Evolutionary conservation across 306 rosid species (phyloP), one percentile per base, ranked within the genome.

Genomic region (Crotalaria pallida): DNA sequence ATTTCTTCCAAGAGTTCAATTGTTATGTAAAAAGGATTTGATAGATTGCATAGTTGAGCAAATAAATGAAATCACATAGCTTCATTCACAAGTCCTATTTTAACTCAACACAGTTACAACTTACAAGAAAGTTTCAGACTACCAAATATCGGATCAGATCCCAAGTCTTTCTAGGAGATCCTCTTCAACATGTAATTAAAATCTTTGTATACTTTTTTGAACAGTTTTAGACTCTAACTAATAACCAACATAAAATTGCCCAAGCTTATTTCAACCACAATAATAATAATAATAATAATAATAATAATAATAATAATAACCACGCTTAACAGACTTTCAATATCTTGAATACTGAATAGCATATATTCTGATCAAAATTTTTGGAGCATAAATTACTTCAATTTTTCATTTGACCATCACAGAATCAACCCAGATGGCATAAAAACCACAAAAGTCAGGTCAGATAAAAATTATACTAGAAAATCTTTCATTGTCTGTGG

Each of bases 361-460:
- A n/a, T 55, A 55, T 45, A 55, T 63, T 52, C 47, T 72, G 34
- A 65, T 36, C 21, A 26, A 23, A 63, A 15, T 41, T 36, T 11
- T 62, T 48, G 47, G 52, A 56, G 73, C 5, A 63, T 19, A 61
- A 22, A 60, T 31, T 26, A 10, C 40, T 33, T 71, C 47, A 62
- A n/a, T 2, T 78, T 48, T 27, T 50, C 51, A 51, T 57, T 70
- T 65, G 67, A 75, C 58, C 50, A 70, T 43, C 43, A 40, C 34
- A 57, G 60, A 73, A 34, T 48, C 62, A 82, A 62, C 45, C 71
- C 33, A 34, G 27, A 68, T 57, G 43, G 48, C 69, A 82, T 69
- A 34, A 36, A 62, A 52, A 38, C 18, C 44, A 67, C 8, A 77
- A 59, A 69, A 58, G 65, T 48, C 62, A 65, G 43, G 70, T 31